A percentile compares a stretch with the other conserved stretches of the same genome.
Conservation (phyloP, 805 yeast genomes). For the Jamesozyma gamospora region DNA sequence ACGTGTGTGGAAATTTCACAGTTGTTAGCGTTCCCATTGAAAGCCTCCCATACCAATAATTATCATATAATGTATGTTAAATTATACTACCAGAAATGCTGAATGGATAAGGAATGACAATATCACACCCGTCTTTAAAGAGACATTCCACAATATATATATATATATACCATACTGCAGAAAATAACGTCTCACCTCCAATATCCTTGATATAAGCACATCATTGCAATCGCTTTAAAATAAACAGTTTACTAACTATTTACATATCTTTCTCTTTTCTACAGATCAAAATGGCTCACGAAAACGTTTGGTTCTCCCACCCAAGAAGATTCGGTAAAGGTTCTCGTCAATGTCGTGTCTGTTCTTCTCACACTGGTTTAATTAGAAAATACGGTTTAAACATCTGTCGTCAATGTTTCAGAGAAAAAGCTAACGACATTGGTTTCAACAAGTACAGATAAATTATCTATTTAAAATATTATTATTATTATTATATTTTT, state of each 20-base stretch:
- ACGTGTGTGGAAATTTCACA: too few species aligned
- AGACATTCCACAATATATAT: too few species aligned
- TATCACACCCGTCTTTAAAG: too few species aligned
- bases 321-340: slow-evolving; percentile 99
- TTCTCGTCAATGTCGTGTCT: slow-evolving; percentile 99
- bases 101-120: too few species aligned
- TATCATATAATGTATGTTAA: slow-evolving; percentile 12
- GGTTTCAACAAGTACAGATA: slow-evolving; percentile 99
- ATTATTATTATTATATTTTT: not conserved
- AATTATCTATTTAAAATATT: slow-evolving; percentile 21
- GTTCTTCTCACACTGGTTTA: slow-evolving; percentile 96
- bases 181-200: too few species aligned
- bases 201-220: too few species aligned
- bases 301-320: slow-evolving; percentile 99
- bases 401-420: slow-evolving; percentile 99
- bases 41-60: slow-evolving; percentile 9
- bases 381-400: slow-evolving; percentile 98
- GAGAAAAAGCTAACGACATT: slow-evolving; percentile 97
- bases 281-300: slow-evolving; percentile 89
- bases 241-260: too few species aligned
- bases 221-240: too few species aligned
- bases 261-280: not conserved
- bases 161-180: too few species aligned
- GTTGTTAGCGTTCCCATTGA: too few species aligned
- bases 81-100: not conserved